phyloP scores from a whole-genome alignment of 805 yeast genomes.

The Wickerhamia fluorescens region DNA sequence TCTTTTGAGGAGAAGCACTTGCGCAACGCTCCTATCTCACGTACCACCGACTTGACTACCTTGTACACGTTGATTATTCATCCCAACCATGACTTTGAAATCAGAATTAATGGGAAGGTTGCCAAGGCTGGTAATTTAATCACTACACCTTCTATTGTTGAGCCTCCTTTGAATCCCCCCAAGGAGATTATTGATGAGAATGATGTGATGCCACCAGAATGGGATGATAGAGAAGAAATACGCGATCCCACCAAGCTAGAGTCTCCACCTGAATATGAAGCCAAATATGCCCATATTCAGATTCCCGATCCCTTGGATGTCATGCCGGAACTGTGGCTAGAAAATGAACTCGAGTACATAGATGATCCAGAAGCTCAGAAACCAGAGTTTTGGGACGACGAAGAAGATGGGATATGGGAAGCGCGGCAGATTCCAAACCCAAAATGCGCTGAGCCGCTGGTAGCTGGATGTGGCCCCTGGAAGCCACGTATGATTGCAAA shows the following conservation, averaged over 20 bases:
- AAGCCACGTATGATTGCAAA: conserved; percentile 57
- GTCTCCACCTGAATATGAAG: conserved; percentile 87
- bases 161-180: conserved; percentile 68
- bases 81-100: conserved; percentile 63
- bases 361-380: conserved; percentile 58
- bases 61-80: conserved; percentile 73
- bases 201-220: conserved; percentile 66
- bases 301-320: conserved; percentile 61
- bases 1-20: conserved; percentile 65
- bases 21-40: conserved; percentile 59
- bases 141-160: conserved; percentile 42
- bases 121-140: conserved; percentile 64
- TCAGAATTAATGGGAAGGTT: conserved; percentile 74
- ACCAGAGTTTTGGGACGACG: conserved; percentile 85
- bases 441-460: conserved; percentile 39
- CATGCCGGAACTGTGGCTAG: conserved; percentile 81
- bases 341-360: conserved; percentile 48
- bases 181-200: conserved; percentile 46
- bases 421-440: conserved; percentile 72
- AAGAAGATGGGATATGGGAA: conserved; percentile 81
- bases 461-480: conserved; percentile 81
- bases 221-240: conserved; percentile 68
- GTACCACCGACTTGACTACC: conserved; percentile 47
- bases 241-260: conserved; percentile 52
- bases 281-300: conserved; percentile 45